These are phyloP conservation scores for Pterula multifida DNA, from an alignment of 1,284 basidiomycete genomes.

Conservation along the genomic window DNA sequence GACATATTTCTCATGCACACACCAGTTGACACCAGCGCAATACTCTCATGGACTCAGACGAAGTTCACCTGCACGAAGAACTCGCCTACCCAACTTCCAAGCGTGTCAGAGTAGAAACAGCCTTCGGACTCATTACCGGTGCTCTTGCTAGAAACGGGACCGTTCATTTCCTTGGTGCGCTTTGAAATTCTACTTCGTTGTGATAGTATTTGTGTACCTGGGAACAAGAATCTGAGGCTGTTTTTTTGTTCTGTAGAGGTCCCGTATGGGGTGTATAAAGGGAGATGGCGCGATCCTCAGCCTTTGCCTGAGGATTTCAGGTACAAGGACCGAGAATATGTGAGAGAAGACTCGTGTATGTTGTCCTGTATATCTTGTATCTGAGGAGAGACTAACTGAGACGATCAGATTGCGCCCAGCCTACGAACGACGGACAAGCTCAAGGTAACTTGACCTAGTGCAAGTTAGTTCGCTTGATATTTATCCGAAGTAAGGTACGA, in stretches of 20 bases:
- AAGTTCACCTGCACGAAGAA: slow-evolving; percentile 34
- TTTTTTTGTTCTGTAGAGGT: slow-evolving; percentile 35
- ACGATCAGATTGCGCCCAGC: slow-evolving; percentile 42
- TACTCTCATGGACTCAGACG: not conserved
- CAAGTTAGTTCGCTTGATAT: too few species aligned
- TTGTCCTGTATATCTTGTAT: slow-evolving; percentile 6
- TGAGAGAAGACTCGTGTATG: slow-evolving; percentile 47
- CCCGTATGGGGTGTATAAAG: slow-evolving; percentile 56
- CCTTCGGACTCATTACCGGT: slow-evolving; percentile 42
- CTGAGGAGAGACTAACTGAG: not conserved
- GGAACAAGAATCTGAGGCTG: not conserved
- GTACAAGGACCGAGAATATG: slow-evolving; percentile 52
- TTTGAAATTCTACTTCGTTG: not conserved
- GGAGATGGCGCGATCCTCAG: slow-evolving; percentile 50
- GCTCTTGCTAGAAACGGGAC: slow-evolving; percentile 47
- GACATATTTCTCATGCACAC: not conserved
- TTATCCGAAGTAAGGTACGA: too few species aligned
- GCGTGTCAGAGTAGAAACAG: slow-evolving; percentile 38
- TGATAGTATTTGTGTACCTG: not conserved
- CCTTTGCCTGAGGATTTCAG: slow-evolving; percentile 37
- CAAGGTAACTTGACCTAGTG: too few species aligned
- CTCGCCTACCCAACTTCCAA: slow-evolving; percentile 23
- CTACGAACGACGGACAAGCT: slow-evolving; percentile 51
- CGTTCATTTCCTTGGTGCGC: slow-evolving; percentile 49
- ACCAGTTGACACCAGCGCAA: not conserved